A percentile compares a stretch with the other conserved stretches of the same genome.
Conservation (phyloP, 208 protist genomes). For the Trypanosoma theileri region DNA sequence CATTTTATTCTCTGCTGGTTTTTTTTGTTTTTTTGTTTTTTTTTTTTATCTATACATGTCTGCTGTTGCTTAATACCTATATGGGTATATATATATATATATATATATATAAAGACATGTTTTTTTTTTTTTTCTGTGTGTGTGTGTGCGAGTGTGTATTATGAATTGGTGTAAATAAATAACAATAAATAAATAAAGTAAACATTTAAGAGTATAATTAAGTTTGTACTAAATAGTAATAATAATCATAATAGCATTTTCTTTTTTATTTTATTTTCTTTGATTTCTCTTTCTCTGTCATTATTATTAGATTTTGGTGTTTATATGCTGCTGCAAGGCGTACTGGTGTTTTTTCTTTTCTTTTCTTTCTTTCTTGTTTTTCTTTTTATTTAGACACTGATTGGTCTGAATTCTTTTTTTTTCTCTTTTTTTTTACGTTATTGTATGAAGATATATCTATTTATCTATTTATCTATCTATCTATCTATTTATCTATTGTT, state of each 20-base stretch:
- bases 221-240: too few relatives aligned
- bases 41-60: not conserved
- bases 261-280: slow-evolving; percentile 16
- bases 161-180: not conserved
- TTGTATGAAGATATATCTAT: not conserved
- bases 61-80: not conserved
- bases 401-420: not conserved
- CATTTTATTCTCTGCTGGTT: not conserved
- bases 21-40: not conserved
- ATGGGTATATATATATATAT: not conserved
- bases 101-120: not conserved
- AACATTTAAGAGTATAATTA: too few relatives aligned
- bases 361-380: slow-evolving; percentile 23
- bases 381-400: not conserved
- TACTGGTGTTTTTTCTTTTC: slow-evolving; percentile 2
- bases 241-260: not conserved
- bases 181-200: not conserved
- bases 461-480: not conserved
- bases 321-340: not conserved
- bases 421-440: too few relatives aligned
- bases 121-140: not conserved
- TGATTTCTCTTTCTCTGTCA: slow-evolving; percentile 8
- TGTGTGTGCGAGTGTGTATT: not conserved
- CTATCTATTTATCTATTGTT: not conserved
- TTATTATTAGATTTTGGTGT: too few relatives aligned